Evolutionary conservation across 2,329 filamentous ascomycete genomes (phyloP), one percentile per base, ranked within the genome.

Genomic region (Fragosphaeria purpurea): DNA sequence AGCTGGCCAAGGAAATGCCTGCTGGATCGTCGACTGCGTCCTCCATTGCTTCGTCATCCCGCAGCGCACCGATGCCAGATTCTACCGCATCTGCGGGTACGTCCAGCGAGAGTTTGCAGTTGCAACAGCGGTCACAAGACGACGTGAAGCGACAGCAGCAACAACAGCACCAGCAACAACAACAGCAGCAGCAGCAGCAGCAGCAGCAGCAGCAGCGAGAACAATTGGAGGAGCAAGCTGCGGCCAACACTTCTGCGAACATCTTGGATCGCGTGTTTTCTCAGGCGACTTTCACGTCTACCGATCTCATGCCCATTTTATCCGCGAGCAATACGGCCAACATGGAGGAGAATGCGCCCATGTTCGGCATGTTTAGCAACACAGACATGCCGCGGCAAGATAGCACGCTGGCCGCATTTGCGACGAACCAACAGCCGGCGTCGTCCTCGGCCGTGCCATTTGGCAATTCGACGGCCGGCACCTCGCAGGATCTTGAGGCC

Each of bases 251-350:
- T 47, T 53, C 43, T 22, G 50, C 58, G 56, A 57, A 62, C 13
- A 65, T 66, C 31, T 58, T 73, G 35, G 64, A 69, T 46, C 59
- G 61, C 5, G 54, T 68, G 30, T 69, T 73, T 61, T 52, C 63
- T 1, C 62, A 67, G 46, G 63, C 66, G 1, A 65, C 62, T 4
- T 64, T 70, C 40, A 61, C 58, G 48, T 60, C 70, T 8, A 55
- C 63, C 0, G 65, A 68, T 13, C 56, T 73, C 12, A 70, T 59
- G 56, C 60, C 57, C 1, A 53, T 64, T 6, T 47, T 56, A 3
- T 22, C 22, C 22, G 22, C 22, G 22, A 22, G 22, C 22, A 50
- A 55, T 3, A 37, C 39, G 13, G 52, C 58, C n/a, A 40, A 52
- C n/a, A 45, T 50, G n/a, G 47, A 10, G 44, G 47, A 13, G 47